A percentile compares a stretch with the other conserved stretches of the same genome.
phyloP scores from a whole-genome alignment of 2,329 filamentous ascomycete genomes.

The Pochonia chlamydosporia region DNA sequence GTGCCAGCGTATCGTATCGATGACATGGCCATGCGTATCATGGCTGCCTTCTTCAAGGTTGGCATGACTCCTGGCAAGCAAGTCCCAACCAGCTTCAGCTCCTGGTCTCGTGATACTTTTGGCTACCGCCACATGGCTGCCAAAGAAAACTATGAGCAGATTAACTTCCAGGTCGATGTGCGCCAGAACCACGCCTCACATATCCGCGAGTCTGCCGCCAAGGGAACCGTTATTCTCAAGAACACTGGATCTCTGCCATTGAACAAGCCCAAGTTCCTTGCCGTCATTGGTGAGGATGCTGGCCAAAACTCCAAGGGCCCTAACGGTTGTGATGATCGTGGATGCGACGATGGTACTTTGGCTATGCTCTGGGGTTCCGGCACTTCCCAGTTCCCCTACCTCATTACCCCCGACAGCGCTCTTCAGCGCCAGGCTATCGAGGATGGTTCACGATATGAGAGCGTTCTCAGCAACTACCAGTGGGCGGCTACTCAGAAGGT shows the following conservation, averaged over 20 bases:
- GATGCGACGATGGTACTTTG: constrained; percentile 54
- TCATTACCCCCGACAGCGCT: constrained; percentile 67
- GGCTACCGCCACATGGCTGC: constrained; percentile 62
- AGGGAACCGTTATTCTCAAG: constrained; percentile 85
- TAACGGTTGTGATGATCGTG: constrained; percentile 70
- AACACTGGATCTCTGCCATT: constrained; percentile 73
- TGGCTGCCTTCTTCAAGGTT: constrained; percentile 64
- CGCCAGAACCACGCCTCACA: constrained; percentile 64
- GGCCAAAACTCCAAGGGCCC: constrained; percentile 68
- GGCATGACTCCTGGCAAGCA: constrained; percentile 44
- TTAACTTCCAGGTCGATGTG: constrained; percentile 85
- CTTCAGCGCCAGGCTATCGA: constrained; percentile 57
- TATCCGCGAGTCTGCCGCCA: constrained; percentile 71
- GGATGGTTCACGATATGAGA: constrained; percentile 57
- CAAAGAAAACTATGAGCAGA: constrained; percentile 54
- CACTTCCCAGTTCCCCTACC: constrained; percentile 67
- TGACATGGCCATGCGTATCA: constrained; percentile 85
- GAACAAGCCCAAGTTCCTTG: constrained; percentile 69
- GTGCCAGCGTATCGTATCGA: constrained; percentile 82
- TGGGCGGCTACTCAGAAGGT: constrained; percentile 56
- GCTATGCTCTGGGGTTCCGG: constrained; percentile 79
- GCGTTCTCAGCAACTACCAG: constrained; percentile 60
- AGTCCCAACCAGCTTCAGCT: constrained; percentile 71
- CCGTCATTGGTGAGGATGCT: constrained; percentile 78
- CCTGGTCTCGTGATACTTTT: constrained; percentile 75